Percentiles rank a stretch among this genome's conserved stretches.
These are phyloP conservation scores for Wallacemonas sp. DNA, from an alignment of 208 protist species.

Conservation along the genomic window DNA sequence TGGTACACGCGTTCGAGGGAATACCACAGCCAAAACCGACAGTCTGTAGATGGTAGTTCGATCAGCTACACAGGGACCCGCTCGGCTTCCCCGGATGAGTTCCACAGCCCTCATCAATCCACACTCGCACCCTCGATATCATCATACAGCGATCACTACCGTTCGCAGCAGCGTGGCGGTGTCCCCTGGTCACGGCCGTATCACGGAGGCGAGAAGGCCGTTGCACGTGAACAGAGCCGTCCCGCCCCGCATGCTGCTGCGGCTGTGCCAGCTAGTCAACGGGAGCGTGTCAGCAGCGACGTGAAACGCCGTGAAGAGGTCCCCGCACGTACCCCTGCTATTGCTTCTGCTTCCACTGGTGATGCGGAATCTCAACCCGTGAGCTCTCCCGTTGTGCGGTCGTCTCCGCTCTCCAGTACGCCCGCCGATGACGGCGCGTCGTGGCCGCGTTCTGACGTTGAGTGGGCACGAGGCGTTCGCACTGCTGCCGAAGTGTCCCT, in stretches of 20 bases:
- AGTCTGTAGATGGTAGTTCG: background rate
- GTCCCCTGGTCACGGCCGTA: no score
- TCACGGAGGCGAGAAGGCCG: no score
- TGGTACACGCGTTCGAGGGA: constrained; percentile 9
- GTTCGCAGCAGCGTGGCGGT: no score
- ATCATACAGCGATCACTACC: constrained; percentile 11
- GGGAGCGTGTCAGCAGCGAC: no score
- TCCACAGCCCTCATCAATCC: constrained; percentile 1
- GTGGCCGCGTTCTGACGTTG: background rate
- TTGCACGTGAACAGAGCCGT: no score
- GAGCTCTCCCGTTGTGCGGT: no score
- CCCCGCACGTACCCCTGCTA: no score
- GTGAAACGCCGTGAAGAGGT: no score
- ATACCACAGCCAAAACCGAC: constrained; percentile 2
- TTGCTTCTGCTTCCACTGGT: no score
- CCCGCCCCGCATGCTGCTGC: no score
- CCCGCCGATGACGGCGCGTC: background rate
- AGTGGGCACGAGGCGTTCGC: background rate
- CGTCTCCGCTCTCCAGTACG: background rate
- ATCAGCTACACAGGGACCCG: background rate
- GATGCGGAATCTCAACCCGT: no score
- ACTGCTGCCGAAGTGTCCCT: background rate
- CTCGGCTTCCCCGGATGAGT: constrained; percentile 5
- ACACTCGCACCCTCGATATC: background rate
- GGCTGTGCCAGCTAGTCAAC: no score